A percentile compares a stretch with the other conserved stretches of the same genome.
These are phyloP conservation scores for Kalmanozyma brasiliensis DNA, from an alignment of 1,284 basidiomycete species.

Conservation along the genomic window DNA sequence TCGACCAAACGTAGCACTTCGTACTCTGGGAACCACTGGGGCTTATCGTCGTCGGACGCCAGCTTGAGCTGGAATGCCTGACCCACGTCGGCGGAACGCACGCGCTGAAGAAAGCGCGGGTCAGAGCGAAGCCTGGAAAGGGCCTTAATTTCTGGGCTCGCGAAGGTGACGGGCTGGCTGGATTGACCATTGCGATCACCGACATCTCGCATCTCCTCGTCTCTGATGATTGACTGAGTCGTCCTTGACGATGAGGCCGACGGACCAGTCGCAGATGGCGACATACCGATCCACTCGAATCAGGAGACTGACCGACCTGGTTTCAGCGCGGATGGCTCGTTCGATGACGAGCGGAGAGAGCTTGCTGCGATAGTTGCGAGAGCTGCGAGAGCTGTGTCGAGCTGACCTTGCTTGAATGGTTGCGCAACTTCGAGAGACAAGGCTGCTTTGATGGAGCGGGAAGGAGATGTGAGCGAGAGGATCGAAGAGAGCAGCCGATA, in stretches of 20 bases:
- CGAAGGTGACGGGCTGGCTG: constrained; percentile 22
- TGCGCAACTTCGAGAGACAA: too few relatives aligned
- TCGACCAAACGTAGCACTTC: constrained; percentile 14
- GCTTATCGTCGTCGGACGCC: constrained; percentile 2
- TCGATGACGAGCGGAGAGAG: too few relatives aligned
- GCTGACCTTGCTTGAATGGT: too few relatives aligned
- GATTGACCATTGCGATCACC: not conserved
- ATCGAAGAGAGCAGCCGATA: too few relatives aligned
- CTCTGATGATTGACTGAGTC: not conserved
- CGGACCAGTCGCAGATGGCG: not conserved
- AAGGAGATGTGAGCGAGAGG: too few relatives aligned
- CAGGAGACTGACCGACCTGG: too few relatives aligned
- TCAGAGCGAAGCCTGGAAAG: constrained; percentile 27
- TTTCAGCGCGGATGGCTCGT: too few relatives aligned
- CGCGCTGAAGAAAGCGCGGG: constrained; percentile 3
- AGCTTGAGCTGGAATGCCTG: constrained; percentile 27
- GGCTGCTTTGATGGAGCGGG: too few relatives aligned
- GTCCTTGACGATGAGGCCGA: constrained; percentile 4
- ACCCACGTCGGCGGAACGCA: constrained; percentile 23
- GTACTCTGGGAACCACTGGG: constrained; percentile 7
- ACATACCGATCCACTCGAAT: too few relatives aligned
- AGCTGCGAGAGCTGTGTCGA: too few relatives aligned
- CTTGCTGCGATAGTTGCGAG: too few relatives aligned
- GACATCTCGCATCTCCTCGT: not conserved
- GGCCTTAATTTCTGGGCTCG: constrained; percentile 29